phyloP scores from a whole-genome alignment of 2,329 filamentous ascomycete genomes.

The Waltergamsia citrina region DNA sequence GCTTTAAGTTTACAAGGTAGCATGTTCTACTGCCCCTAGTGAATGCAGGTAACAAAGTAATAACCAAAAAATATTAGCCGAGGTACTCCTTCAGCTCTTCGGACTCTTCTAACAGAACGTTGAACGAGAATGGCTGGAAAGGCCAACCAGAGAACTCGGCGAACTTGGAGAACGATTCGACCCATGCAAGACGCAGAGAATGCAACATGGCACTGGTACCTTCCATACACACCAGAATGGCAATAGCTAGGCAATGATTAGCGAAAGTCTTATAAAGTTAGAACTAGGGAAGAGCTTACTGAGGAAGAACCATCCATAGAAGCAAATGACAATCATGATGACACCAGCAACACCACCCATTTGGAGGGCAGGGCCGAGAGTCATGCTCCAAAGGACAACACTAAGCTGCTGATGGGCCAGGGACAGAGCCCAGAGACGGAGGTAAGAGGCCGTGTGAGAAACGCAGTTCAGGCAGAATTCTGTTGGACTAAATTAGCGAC shows the following conservation, averaged over 20 bases:
- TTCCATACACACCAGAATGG: conserved; percentile 85
- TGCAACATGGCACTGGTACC: conserved; percentile 95
- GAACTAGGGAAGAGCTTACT: conserved; percentile 24
- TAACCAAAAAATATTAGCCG: conserved; percentile 21
- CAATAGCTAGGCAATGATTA: conserved; percentile 26
- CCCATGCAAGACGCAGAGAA: conserved; percentile 85
- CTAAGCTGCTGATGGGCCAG: conserved; percentile 97
- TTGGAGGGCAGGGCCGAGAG: conserved; percentile 66
- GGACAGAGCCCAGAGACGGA: conserved; percentile 95
- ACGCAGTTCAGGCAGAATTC: conserved; percentile 99
- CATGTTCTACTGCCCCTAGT: neutral
- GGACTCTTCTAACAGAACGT: conserved; percentile 75
- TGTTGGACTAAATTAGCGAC: conserved; percentile 18
- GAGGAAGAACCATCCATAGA: conserved; percentile 88
- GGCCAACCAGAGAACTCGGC: conserved; percentile 83
- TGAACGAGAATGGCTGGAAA: conserved; percentile 86
- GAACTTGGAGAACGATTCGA: conserved; percentile 96
- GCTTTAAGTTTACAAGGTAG: conserved; percentile 2
- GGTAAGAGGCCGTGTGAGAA: conserved; percentile 95
- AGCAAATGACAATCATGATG: conserved; percentile 71
- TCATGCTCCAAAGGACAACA: conserved; percentile 95
- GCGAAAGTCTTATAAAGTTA: conserved; percentile 3
- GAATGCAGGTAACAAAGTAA: conserved; percentile 12
- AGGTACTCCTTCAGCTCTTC: conserved; percentile 49
- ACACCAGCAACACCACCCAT: conserved; percentile 60